These are phyloP conservation scores for Colletotrichum agaves DNA, from an alignment of 2,329 filamentous ascomycete genomes.

Conservation along the genomic window DNA sequence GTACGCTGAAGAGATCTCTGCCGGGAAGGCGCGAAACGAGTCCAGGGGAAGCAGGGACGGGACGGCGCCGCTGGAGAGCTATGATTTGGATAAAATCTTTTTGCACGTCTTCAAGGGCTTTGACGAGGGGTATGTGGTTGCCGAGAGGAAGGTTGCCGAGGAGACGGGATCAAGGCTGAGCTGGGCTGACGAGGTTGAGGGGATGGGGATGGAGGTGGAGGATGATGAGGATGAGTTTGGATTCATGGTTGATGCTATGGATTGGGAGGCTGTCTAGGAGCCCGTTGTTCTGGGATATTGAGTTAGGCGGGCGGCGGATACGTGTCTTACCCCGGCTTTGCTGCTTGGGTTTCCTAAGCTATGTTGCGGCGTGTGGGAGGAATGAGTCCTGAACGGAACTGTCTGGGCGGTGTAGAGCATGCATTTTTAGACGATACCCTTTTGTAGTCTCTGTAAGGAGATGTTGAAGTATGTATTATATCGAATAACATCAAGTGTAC, in stretches of 20 bases:
- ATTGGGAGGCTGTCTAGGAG: slow-evolving; percentile 58
- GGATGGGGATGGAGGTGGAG: slow-evolving; percentile 37
- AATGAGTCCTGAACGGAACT: background rate
- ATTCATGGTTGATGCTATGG: slow-evolving; percentile 70
- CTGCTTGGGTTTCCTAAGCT: too few species aligned
- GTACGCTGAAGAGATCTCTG: slow-evolving; percentile 63
- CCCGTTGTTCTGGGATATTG: too few species aligned
- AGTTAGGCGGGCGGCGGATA: too few species aligned
- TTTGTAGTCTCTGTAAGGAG: background rate
- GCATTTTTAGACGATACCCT: slow-evolving; percentile 32
- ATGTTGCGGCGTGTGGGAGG: too few species aligned
- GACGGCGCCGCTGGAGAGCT: slow-evolving; percentile 61
- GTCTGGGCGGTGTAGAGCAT: background rate
- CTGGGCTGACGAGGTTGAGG: slow-evolving; percentile 25
- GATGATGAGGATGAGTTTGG: slow-evolving; percentile 59
- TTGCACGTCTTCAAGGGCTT: slow-evolving; percentile 66
- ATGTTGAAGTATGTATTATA: background rate
- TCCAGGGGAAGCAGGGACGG: slow-evolving; percentile 39
- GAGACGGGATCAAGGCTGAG: slow-evolving; percentile 32
- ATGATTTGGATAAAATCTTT: slow-evolving; percentile 71
- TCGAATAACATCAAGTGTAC: background rate
- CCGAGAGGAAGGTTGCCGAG: slow-evolving; percentile 55
- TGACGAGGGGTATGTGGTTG: slow-evolving; percentile 66
- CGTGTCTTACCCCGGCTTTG: too few species aligned
- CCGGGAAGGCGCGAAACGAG: slow-evolving; percentile 37